Evolutionary conservation across 495 filamentous ascomycete species (phyloP), one percentile per base, ranked within the genome.

Genomic region (Staphylotrichum longicolle): DNA sequence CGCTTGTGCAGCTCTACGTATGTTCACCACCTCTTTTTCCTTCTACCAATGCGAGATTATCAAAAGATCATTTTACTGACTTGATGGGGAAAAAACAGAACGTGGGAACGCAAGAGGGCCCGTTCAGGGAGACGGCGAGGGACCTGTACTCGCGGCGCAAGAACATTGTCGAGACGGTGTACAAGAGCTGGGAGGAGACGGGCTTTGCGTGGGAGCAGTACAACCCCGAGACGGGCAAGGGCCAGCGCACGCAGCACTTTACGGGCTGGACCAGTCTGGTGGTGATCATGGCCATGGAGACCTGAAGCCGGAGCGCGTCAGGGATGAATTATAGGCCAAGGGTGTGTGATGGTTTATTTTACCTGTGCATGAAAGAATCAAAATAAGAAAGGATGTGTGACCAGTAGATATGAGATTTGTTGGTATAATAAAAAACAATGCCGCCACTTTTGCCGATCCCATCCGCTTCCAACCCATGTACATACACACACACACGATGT

Each of bases 191-290:
- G 94, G 80, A 86, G 71, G 82, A 88, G 63, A 98, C 94, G 0
- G 92, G 93, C 15, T 98, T 97, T 74, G 94, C 95, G 9, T 98
- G 95, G 95, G 94, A 98, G 72, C 94, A 98, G 75, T 98, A 97
- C 75, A 92, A 96, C 73, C 90, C 93, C 0, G 91, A 96, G 63
- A 96, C 88, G 4, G 94, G 94, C 51, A 82, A 83, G 58, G 94
- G 94, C 39, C 95, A 98, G 79, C 84, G 94, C 53, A 98, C 92
- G 30, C 92, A 96, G 77, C 94, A 98, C 78, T 98, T 98, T 72
- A 95, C 93, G 14, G 94, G 94, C 57, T 98, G 94, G 94, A 98
- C 95, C 52, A 95, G 90, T 73, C 78, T 97, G 73, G 93, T 98
- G 64, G 93, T 98, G 44, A 90, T 98, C 68, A 96, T 98, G 94